Evolutionary conservation across 2,329 filamentous ascomycete genomes (phyloP), one percentile per base, ranked within the genome.

Genomic region (Sporothrix sp.): DNA sequence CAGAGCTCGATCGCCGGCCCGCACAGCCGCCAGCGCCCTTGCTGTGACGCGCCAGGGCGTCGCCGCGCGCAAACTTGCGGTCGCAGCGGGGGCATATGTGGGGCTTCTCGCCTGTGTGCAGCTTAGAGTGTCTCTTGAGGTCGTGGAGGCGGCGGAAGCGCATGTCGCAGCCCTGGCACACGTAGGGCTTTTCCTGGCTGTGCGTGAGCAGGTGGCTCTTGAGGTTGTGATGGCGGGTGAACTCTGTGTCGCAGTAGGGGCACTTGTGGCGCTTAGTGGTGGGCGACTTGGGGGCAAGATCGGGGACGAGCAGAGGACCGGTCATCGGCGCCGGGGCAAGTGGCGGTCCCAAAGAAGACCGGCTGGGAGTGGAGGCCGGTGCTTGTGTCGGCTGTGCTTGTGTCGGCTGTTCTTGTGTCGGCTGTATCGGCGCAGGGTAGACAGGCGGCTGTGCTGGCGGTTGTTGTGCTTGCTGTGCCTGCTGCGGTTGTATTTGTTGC

Each of bases 201-300:
- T 97, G 93, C 0, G 93, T 97, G 63, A 98, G 79, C 52, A 98
- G 77, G 69, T 98, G 93, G 59, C 89, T 96, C 70, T 97, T 98
- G 25, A 97, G 78, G 62, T 98, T 97, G 65, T 97, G 93, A 64
- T 97, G 93, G 39, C 93, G 81, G 25, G 93, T 98, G 60, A 98
- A 98, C 62, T 95, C 93, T 5, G 93, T 96, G 35, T 88, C 81
- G 73, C 93, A 98, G 66, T 95, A 95, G 1, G 88, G 91, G 63
- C 93, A 98, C 66, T 93, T 95, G 71, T 98, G 91, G 62, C 93
- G 91, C 70, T 95, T 96, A 48, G 69, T 68, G 1, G 88, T 87
- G 0, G 85, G 83, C 6, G 88, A 87, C 59, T 81, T 79, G 43
- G 82, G 81, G 49, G 71, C 59, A 60, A 73, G 52, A 57, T 71